Conservation (phyloP, 2,329 filamentous ascomycete genomes). For the Trichophaea hybrida region DNA sequence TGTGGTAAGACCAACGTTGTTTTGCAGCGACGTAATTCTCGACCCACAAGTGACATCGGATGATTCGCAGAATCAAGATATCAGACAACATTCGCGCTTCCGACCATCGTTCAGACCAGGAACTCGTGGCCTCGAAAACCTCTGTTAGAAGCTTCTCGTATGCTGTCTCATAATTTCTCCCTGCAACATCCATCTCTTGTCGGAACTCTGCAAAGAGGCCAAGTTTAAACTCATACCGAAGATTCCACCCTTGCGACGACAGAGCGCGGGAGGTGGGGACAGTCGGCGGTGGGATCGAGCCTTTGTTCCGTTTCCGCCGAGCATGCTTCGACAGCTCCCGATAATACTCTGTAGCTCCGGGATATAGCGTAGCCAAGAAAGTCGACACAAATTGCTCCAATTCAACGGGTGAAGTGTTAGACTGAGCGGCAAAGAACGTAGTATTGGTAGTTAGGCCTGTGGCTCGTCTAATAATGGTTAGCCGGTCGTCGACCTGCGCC, state of each 20-base stretch:
- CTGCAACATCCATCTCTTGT: slow-evolving; percentile 77
- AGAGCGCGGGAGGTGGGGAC: slow-evolving; percentile 72
- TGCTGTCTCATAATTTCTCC: slow-evolving; percentile 72
- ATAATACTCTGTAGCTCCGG: slow-evolving; percentile 74
- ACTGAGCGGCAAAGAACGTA: slow-evolving; percentile 66
- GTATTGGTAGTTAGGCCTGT: slow-evolving; percentile 71
- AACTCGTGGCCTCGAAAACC: slow-evolving; percentile 74
- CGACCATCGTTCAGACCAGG: slow-evolving; percentile 81
- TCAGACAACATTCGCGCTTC: slow-evolving; percentile 84
- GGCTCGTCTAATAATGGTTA: slow-evolving; percentile 63
- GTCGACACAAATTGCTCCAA: slow-evolving; percentile 58
- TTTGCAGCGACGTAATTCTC: slow-evolving; percentile 66
- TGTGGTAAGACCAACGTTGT: slow-evolving; percentile 65
- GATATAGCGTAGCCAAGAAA: slow-evolving; percentile 58
- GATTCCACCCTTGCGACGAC: slow-evolving; percentile 77
- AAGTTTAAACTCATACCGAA: slow-evolving; percentile 88
- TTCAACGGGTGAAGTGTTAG: slow-evolving; percentile 55
- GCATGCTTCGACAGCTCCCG: slow-evolving; percentile 84
- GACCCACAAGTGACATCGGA: slow-evolving; percentile 71
- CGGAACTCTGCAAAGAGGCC: slow-evolving; percentile 84
- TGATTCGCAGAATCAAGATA: slow-evolving; percentile 59
- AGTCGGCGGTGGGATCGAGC: slow-evolving; percentile 63
- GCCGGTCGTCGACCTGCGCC: slow-evolving; percentile 55
- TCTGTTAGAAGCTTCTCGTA: slow-evolving; percentile 74
- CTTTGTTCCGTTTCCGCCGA: slow-evolving; percentile 71